These are phyloP conservation scores for Torulaspora globosa DNA, from an alignment of 1,139 yeast species.

Conservation along the genomic window DNA sequence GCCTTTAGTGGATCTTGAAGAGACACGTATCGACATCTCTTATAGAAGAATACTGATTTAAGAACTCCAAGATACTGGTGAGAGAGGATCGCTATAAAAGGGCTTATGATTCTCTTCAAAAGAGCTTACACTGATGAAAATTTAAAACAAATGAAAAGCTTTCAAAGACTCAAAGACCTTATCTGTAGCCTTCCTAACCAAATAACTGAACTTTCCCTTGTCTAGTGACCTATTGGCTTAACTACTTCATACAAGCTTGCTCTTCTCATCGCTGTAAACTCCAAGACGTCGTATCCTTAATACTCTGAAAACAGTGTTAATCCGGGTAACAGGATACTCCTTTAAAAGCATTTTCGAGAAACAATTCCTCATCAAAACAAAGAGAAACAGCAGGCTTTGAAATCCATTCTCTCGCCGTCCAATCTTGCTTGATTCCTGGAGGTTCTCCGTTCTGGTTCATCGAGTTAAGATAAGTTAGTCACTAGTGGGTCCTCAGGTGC, in stretches of 20 bases:
- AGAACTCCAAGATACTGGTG: constrained; percentile 3
- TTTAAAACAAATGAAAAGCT: neutral
- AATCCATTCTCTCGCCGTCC: neutral
- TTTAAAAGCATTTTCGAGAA: neutral
- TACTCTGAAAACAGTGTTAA: neutral
- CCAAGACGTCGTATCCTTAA: neutral
- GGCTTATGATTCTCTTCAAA: neutral
- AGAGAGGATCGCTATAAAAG: neutral
- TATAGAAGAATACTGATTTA: constrained; percentile 3
- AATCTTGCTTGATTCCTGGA: neutral
- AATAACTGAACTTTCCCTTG: neutral
- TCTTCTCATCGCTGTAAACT: neutral
- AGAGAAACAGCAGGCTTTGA: neutral
- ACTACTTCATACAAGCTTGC: neutral
- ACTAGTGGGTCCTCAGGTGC: neutral
- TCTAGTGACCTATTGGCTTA: neutral
- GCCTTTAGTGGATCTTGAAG: constrained; percentile 30
- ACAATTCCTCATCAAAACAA: neutral
- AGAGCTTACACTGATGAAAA: neutral
- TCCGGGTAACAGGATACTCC: neutral
- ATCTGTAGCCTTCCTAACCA: neutral
- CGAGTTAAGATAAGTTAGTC: neutral
- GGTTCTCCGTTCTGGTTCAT: neutral
- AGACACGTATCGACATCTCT: constrained; percentile 24
- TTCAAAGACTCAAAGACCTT: neutral